Evolutionary conservation across 139 green algal species (phyloP), one percentile per base, ranked within the genome.

Genomic region (Marvania coccoides): DNA sequence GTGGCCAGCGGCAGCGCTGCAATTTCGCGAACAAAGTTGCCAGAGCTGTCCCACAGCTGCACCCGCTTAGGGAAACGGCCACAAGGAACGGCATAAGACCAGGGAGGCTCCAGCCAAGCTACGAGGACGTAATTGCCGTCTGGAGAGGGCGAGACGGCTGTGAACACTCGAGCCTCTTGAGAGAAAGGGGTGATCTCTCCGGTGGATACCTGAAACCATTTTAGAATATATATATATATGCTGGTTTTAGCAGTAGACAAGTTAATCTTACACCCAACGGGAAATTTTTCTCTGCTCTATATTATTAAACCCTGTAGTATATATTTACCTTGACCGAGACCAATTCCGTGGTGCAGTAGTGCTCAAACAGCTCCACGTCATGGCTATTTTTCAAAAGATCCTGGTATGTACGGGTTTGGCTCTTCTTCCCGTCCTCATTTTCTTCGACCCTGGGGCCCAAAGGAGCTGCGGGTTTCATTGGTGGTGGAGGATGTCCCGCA

Each of bases 361-460:
- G 84, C 60, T 97, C 91, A 65, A 98, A 95, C 71, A 93, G 63
- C 31, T 85, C 71, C 48, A 82, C 83, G 71, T 99, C 94, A 69
- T 95, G 74, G 23, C 83, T 70, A 58, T 95, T 84, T 69, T 90
- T 90, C 28, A 98, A 85, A 48, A 98, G 83, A 71, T 99, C 94
- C 0, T 82, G 83, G 73, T 91, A 99, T 1, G 94, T 99, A 31
- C 91, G 77, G 19, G 83, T 83, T 82, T 97, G 92, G 33, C 78
- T 75, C 67, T 84, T 85, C 37, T 80, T 73, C n/a, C 82, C 86
- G 0, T 35, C 66, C 30, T 65, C 81, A 80, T 92, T 96, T 67
- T 88, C 83, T 82, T 94, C 72, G 19, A 97, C 81, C 23, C 85
- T 84, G 37, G 93, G 92, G 0, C 92, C 93, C 2, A 68, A 47